phyloP scores from a whole-genome alignment of 2,329 filamentous ascomycete species.

The Botrytis paeoniae region DNA sequence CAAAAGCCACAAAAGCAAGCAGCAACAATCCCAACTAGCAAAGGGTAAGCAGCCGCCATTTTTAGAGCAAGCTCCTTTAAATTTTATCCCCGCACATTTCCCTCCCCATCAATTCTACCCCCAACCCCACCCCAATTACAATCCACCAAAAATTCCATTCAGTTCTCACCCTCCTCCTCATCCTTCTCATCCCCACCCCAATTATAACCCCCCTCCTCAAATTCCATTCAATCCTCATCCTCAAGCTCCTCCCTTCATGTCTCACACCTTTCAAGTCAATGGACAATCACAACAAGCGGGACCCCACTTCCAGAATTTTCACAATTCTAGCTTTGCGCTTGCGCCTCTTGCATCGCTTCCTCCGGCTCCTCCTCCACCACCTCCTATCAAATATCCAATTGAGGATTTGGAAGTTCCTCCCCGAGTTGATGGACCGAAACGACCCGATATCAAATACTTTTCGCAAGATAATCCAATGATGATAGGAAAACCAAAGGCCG shows the following conservation, averaged over 20 bases:
- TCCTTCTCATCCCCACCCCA: slow-evolving; percentile 23
- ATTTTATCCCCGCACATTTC: slow-evolving; percentile 21
- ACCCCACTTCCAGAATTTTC: slow-evolving; percentile 40
- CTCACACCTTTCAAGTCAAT: slow-evolving; percentile 37
- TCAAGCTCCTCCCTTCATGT: slow-evolving; percentile 28
- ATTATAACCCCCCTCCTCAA: slow-evolving; percentile 19
- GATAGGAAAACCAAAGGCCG: slow-evolving; percentile 45
- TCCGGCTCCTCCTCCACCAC: slow-evolving; percentile 63
- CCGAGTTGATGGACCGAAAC: slow-evolving; percentile 56
- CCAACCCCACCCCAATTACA: slow-evolving; percentile 15
- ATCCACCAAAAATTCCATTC: slow-evolving; percentile 28
- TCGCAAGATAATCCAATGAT: slow-evolving; percentile 60
- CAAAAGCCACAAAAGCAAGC: slow-evolving; percentile 66
- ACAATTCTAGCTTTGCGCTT: slow-evolving; percentile 46
- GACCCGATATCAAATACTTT: slow-evolving; percentile 76
- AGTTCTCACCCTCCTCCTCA: slow-evolving; percentile 22
- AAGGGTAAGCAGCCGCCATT: slow-evolving; percentile 42
- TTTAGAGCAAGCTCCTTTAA: slow-evolving; percentile 36
- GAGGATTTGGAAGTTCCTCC: slow-evolving; percentile 84
- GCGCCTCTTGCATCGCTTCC: slow-evolving; percentile 46
- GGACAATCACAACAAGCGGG: slow-evolving; percentile 37
- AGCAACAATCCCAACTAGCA: slow-evolving; percentile 43
- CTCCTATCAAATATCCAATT: slow-evolving; percentile 88
- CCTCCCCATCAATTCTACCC: slow-evolving; percentile 28
- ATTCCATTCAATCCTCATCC: slow-evolving; percentile 29